Base-by-base conservation (phyloP, 1,139 yeast genomes). In the Scheffersomyces insectosa region DNA sequence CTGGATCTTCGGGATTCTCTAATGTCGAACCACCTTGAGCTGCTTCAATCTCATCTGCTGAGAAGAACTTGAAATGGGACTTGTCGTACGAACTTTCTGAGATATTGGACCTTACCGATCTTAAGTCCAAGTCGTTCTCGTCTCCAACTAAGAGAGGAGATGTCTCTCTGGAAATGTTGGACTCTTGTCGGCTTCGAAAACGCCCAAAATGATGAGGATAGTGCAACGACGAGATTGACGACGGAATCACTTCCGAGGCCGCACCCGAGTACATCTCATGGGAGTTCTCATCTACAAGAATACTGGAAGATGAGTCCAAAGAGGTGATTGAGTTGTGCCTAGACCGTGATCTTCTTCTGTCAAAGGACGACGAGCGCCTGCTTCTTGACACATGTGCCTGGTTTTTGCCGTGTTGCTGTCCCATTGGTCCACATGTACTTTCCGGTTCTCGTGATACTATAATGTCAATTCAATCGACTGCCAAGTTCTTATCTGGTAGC, bases 221-320 rank as follows among this genome's bases (percentile, higher is more conserved):
- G 60, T 89, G 97, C 60, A 91, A 88, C 1, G 96, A 81, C 1
- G 95, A 82, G 51, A 89, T 86, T 1, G 97, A 88, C 20, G 96
- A 86, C 1, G 99, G 98, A 36, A 91, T 83, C 33, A 88, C 81
- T 55, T 88, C 96, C 5, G 91, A 82, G 0, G 89, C 88, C 1
- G 96, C 97, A 33, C 98, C 98, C 4, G 95, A 85, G 65, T 79
- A 91, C 69, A 89, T 84, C 62, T 91, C 97, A 37, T 77, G 66
- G 49, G 69, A 78, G 52, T 79, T 78, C 16, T 72, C 81, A 42
- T 79, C 82, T 23, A 63, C 56, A 36, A 66, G 55, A 39, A 61
- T 64, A 38, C 63, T 54, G 3, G 48, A 41, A 10, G 65, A 49
- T 4, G 77, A 68, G 36, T 62, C 71, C 25, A 63, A 49, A 0